phyloP scores from a whole-genome alignment of 2,329 filamentous ascomycete genomes.

The Botrytis medusae region DNA sequence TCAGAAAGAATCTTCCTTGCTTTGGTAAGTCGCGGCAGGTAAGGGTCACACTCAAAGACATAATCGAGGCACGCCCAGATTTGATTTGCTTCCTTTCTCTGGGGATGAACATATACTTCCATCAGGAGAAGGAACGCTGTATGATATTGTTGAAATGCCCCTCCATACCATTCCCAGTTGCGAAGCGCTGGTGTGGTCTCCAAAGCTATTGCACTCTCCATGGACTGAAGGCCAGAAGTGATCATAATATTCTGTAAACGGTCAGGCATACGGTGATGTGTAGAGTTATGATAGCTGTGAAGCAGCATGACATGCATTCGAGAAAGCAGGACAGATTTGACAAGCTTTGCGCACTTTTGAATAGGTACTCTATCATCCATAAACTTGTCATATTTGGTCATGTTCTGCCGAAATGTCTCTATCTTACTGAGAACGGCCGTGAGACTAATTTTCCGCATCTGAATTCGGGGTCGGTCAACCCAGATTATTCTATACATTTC shows the following conservation, averaged over 20 bases:
- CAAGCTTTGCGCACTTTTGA: slow-evolving; percentile 61
- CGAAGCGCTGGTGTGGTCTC: slow-evolving; percentile 53
- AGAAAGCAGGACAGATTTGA: slow-evolving; percentile 63
- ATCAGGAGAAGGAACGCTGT: slow-evolving; percentile 66
- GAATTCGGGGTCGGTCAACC: slow-evolving; percentile 66
- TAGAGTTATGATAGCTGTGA: slow-evolving; percentile 59
- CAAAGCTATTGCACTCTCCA: slow-evolving; percentile 56
- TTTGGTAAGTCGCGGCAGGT: slow-evolving; percentile 56
- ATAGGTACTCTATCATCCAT: slow-evolving; percentile 59
- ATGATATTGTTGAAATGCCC: slow-evolving; percentile 73
- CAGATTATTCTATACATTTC: slow-evolving; percentile 72
- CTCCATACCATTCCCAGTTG: slow-evolving; percentile 68
- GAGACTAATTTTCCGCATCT: slow-evolving; percentile 59
- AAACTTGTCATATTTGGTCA: slow-evolving; percentile 65
- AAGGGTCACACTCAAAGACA: slow-evolving; percentile 62
- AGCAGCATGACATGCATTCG: slow-evolving; percentile 64
- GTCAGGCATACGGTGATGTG: slow-evolving; percentile 52
- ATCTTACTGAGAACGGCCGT: slow-evolving; percentile 66
- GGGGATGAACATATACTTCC: slow-evolving; percentile 56
- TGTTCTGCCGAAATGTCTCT: slow-evolving; percentile 63
- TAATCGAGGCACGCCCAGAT: slow-evolving; percentile 70
- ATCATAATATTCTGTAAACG: slow-evolving; percentile 64
- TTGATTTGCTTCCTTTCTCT: slow-evolving; percentile 55
- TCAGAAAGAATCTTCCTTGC: slow-evolving; percentile 60
- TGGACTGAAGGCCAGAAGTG: slow-evolving; percentile 54